phyloP scores from a whole-genome alignment of 495 filamentous ascomycete genomes.

The Aspergillus hancockii region DNA sequence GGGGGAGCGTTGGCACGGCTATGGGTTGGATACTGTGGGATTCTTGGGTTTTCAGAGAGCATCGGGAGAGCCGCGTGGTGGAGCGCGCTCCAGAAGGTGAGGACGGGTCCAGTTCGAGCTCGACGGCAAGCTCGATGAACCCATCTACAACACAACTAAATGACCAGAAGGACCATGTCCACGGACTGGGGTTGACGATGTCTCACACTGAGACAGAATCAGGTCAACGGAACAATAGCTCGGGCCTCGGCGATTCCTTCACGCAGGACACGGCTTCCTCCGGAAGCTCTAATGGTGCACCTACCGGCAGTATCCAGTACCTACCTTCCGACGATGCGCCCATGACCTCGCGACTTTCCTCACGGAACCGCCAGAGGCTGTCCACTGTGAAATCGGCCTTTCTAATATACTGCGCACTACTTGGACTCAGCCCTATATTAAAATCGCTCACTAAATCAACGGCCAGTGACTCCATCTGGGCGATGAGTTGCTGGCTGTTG shows the following conservation, averaged over 20 bases:
- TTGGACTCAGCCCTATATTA: constrained; percentile 89
- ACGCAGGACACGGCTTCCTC: constrained; percentile 20
- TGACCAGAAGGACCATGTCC: constrained; percentile 35
- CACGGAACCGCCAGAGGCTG: constrained; percentile 65
- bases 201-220: constrained; percentile 24
- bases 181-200: constrained; percentile 52
- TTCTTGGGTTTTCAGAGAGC: constrained; percentile 70
- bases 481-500: constrained; percentile 88
- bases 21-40: constrained; percentile 92
- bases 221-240: constrained; percentile 25
- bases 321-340: constrained; percentile 20
- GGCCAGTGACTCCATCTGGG: constrained; percentile 91
- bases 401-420: constrained; percentile 86
- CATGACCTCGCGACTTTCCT: constrained; percentile 47
- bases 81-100: constrained; percentile 43
- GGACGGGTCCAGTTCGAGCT: constrained; percentile 49
- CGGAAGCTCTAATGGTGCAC: constrained; percentile 11
- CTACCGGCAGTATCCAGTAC: constrained; percentile 14
- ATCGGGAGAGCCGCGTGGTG: constrained; percentile 45
- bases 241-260: constrained; percentile 18
- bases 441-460: constrained; percentile 93
- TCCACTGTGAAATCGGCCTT: constrained; percentile 84
- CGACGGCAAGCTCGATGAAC: constrained; percentile 41
- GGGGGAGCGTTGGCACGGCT: constrained; percentile 79
- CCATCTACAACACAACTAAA: constrained; percentile 26